A percentile compares a stretch with the other conserved stretches of the same genome.
Evolutionary conservation across 1,139 yeast species (phyloP).

Genomic region (Eremothecium sinecaudum): DNA sequence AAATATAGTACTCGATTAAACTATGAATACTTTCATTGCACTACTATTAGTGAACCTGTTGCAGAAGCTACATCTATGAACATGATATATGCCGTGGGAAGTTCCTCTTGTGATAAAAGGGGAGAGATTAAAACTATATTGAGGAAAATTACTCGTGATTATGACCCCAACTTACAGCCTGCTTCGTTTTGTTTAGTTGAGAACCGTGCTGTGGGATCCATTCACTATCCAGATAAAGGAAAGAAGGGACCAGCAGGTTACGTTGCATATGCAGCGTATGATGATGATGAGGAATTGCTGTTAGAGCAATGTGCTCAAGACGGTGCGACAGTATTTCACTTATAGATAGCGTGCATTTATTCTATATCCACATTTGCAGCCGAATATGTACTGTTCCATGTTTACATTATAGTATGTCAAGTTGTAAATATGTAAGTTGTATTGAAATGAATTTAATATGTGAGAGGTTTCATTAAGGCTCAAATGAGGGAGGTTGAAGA

Average conservation of each 20-base stretch:
- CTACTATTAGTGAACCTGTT: slow-evolving; percentile 29
- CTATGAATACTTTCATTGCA: slow-evolving; percentile 38
- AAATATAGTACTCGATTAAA: slow-evolving; percentile 33
- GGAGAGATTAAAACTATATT: slow-evolving; percentile 35
- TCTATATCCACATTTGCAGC: too few species aligned
- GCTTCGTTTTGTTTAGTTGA: slow-evolving; percentile 32
- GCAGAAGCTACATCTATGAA: slow-evolving; percentile 21
- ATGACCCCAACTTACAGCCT: slow-evolving; percentile 32
- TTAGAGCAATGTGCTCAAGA: slow-evolving; percentile 19
- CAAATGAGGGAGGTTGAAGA: neutral
- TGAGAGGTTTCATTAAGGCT: neutral
- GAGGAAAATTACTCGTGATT: slow-evolving; percentile 32
- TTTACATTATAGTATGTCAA: too few species aligned
- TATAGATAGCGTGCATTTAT: too few species aligned
- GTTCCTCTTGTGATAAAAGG: slow-evolving; percentile 36
- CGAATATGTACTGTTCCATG: too few species aligned
- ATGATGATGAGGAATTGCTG: slow-evolving; percentile 23
- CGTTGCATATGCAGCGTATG: slow-evolving; percentile 32
- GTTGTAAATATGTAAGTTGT: too few species aligned
- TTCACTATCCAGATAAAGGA: slow-evolving; percentile 27
- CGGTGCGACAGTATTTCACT: slow-evolving; percentile 24
- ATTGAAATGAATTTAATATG: too few species aligned
- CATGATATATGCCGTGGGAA: slow-evolving; percentile 33
- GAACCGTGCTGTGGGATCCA: slow-evolving; percentile 19
- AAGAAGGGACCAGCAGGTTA: slow-evolving; percentile 31